Conservation (phyloP, 148 eudicot genomes). For the Dianthus caryophyllus region DNA sequence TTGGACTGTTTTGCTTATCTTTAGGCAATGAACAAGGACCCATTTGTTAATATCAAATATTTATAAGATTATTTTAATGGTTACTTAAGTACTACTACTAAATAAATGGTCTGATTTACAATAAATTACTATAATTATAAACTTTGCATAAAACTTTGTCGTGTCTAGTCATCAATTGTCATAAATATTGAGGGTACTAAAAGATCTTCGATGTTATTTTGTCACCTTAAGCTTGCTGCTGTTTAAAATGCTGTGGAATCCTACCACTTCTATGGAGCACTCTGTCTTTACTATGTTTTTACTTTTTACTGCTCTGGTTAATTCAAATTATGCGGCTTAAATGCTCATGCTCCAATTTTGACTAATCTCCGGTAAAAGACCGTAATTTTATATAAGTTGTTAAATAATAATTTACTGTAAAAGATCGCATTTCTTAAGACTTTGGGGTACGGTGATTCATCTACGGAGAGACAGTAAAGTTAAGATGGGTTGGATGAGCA, state of each 20-base stretch:
- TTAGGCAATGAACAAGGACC: background rate
- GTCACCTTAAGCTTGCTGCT: slow-evolving; percentile 18
- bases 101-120: slow-evolving; percentile 8
- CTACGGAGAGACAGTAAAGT: background rate
- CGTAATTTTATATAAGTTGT: no score
- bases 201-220: slow-evolving; percentile 4
- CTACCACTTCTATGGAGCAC: slow-evolving; percentile 15
- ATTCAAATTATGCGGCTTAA: slow-evolving; percentile 6
- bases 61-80: background rate
- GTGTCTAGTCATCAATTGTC: slow-evolving; percentile 16
- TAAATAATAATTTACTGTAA: no score
- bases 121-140: slow-evolving; percentile 17
- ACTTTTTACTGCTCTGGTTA: slow-evolving; percentile 26
- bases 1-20: background rate
- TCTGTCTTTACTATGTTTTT: slow-evolving; percentile 12
- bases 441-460: no score
- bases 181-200: background rate
- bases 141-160: background rate
- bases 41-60: background rate
- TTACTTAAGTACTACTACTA: background rate
- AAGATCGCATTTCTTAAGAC: no score
- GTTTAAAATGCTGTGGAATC: slow-evolving; percentile 17
- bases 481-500: slow-evolving; percentile 7
- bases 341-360: slow-evolving; percentile 9
- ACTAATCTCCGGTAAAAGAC: slow-evolving; percentile 6